Evolutionary conservation across 2,329 filamentous ascomycete genomes (phyloP).

Genomic region (Fusarium sp.): DNA sequence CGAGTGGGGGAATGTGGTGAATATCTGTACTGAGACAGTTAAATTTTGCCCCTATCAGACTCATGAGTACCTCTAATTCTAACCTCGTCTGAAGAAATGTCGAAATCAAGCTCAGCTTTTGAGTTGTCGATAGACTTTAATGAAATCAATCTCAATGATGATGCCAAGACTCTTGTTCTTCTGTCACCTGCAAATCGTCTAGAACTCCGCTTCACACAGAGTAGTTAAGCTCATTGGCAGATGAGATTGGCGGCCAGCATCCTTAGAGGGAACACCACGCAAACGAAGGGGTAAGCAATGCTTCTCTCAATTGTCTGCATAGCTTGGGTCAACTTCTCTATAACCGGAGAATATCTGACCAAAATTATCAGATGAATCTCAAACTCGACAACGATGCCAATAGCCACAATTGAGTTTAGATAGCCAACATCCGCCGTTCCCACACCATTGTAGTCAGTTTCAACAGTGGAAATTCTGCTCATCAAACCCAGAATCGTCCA

Average conservation of each 20-base stretch:
- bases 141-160: conserved; percentile 12
- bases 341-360: background rate
- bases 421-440: background rate
- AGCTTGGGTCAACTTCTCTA: background rate
- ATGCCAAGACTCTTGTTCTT: conserved; percentile 26
- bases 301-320: background rate
- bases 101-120: conserved; percentile 9
- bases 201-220: background rate
- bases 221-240: background rate
- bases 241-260: background rate
- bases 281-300: background rate
- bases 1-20: conserved; percentile 16
- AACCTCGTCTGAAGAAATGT: background rate
- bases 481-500: background rate
- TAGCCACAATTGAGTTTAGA: conserved; percentile 22
- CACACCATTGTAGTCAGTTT: conserved; percentile 1
- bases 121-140: conserved; percentile 11
- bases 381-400: background rate
- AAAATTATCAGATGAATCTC: background rate
- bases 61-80: background rate
- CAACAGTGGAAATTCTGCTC: background rate
- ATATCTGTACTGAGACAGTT: conserved; percentile 8
- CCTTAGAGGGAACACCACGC: background rate
- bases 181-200: background rate
- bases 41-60: background rate